Base-by-base conservation (phyloP, 345 rosid species). In the Stellera chamaejasme region DNA sequence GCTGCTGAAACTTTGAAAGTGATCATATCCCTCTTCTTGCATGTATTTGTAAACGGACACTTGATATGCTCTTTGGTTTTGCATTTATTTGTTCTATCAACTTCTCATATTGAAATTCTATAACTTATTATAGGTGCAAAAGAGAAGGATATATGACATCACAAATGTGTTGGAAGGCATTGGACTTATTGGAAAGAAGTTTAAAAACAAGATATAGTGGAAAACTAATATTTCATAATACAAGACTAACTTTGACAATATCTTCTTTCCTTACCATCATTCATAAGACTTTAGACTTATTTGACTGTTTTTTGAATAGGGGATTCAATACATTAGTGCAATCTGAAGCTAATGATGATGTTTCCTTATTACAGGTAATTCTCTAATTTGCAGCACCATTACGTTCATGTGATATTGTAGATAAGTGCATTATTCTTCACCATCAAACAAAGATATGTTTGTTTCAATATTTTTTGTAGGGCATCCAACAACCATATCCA, bases 161-260 rank as follows among this genome's bases (percentile, higher is more conserved):
- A 93, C 99, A 49, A 93, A 93, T 77, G 99, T 93, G 51, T 69
- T 93, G 85, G 99, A 93, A 76, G 99, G 99, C 73, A 87, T 93
- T 59, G 97, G 86, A 71, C 94, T 93, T 41, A 89, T 93, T 61
- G 97, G 89, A 76, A 93, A 93, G 83, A 91, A 83, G 68, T 74
- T 89, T 28, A 93, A 89, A 78, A 93, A 89, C 75, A 80, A 79
- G 70, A 89, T 93, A 59, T 86, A 62, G 57, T 93, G 99, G 99
- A 93, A 19, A 19, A 89, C 97, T 93, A 89, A 64, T 59, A 60
- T 19, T 19, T 19, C 23, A 58, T 53, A 44, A 59, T 54, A 67
- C 58, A 54, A 26, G 58, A 58, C 49, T 46, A 52, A 60, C 69
- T 59, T 48, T 63, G 70, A 64, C 39, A 58, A 53, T 64, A 26